These are phyloP conservation scores for Fusarium dimerum DNA, from an alignment of 2,329 filamentous ascomycete genomes.

Conservation along the genomic window DNA sequence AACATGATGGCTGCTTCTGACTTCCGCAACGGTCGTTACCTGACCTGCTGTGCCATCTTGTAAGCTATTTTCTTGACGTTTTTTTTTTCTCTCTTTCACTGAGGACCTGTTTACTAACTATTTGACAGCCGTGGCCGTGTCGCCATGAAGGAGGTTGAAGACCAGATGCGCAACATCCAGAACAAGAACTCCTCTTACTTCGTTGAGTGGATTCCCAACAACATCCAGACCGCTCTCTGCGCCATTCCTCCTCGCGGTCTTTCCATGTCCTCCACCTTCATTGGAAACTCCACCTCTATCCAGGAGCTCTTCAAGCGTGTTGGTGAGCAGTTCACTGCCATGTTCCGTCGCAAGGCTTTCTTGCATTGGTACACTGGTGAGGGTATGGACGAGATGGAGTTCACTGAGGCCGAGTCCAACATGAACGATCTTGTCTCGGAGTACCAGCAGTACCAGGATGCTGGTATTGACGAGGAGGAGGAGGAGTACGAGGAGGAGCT, in stretches of 20 bases:
- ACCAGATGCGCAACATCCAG: conserved; percentile 99
- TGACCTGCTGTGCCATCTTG: conserved; percentile 99
- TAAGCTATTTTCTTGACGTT: conserved; percentile 43
- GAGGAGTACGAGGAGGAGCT: conserved; percentile 92
- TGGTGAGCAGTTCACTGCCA: conserved; percentile 98
- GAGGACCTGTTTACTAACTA: conserved; percentile 8
- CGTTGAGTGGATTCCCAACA: conserved; percentile 99
- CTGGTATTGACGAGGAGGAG: conserved; percentile 94
- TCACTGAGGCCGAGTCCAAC: conserved; percentile 99
- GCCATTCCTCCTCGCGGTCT: conserved; percentile 96
- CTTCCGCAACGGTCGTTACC: conserved; percentile 99
- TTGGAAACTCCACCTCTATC: conserved; percentile 99
- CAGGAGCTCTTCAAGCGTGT: conserved; percentile 99
- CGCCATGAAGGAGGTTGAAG: conserved; percentile 99
- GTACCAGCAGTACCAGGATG: conserved; percentile 99
- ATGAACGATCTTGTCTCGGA: conserved; percentile 99
- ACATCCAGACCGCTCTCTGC: conserved; percentile 99
- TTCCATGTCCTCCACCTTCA: conserved; percentile 99
- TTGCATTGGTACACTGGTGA: conserved; percentile 99
- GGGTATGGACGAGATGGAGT: conserved; percentile 99
- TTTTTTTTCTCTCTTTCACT: too few relatives aligned
- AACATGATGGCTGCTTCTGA: conserved; percentile 99
- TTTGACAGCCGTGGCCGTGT: conserved; percentile 84
- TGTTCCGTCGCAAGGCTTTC: conserved; percentile 99
- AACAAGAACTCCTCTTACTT: conserved; percentile 99